Evolutionary conservation across 148 eudicot genomes (phyloP).

Genomic region (Rheum nobile): DNA sequence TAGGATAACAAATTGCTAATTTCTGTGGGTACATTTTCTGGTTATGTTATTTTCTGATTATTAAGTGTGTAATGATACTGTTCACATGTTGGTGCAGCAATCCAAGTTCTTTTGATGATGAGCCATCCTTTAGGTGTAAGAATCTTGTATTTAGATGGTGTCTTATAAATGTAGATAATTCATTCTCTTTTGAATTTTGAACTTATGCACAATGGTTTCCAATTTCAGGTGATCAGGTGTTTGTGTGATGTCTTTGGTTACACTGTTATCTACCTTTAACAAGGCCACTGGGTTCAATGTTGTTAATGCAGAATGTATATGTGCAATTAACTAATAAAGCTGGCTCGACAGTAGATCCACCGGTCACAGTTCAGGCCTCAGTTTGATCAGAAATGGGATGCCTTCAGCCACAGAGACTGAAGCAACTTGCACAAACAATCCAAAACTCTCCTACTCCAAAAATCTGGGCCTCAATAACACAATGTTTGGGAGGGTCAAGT

Average conservation of each 20-base stretch:
- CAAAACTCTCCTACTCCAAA: slow-evolving; percentile 22
- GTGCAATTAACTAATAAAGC: slow-evolving; percentile 37
- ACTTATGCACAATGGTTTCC: too few relatives aligned
- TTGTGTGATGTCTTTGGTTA: background rate
- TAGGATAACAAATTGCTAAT: too few relatives aligned
- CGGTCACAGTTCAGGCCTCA: slow-evolving; percentile 40
- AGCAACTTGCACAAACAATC: slow-evolving; percentile 47
- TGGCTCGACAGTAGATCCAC: slow-evolving; percentile 46
- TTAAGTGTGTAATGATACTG: too few relatives aligned
- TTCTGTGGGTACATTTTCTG: too few relatives aligned
- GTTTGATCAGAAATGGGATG: slow-evolving; percentile 28
- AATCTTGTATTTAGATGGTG: too few relatives aligned
- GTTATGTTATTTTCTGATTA: too few relatives aligned
- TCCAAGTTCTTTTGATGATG: too few relatives aligned
- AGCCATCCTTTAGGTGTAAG: too few relatives aligned
- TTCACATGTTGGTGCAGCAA: too few relatives aligned
- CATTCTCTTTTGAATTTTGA: too few relatives aligned
- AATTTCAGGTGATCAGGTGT: too few relatives aligned
- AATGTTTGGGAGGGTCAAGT: slow-evolving; percentile 57
- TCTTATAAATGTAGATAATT: too few relatives aligned
- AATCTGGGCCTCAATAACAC: slow-evolving; percentile 54
- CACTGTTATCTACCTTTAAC: background rate
- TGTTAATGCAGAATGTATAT: slow-evolving; percentile 32
- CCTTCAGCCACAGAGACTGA: slow-evolving; percentile 42
- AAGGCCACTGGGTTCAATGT: background rate